Conservation (phyloP, 139 green algal genomes). For the Chlamydomonas eustigma region DNA sequence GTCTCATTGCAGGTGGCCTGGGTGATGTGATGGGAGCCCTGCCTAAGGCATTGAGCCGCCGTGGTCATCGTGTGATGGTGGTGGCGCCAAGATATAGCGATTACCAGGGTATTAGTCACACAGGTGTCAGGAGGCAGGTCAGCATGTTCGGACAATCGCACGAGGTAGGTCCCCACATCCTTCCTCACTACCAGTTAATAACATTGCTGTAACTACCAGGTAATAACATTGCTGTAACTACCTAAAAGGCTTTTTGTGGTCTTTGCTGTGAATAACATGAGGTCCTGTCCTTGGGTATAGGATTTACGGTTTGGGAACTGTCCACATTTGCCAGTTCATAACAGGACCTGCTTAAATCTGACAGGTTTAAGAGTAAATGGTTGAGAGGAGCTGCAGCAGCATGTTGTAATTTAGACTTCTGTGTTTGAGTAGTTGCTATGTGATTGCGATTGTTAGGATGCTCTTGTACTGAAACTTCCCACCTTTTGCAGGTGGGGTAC, state of each 20-base stretch:
- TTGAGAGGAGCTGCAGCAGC: not conserved
- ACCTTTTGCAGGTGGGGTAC: constrained; percentile 5
- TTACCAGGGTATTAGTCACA: constrained; percentile 72
- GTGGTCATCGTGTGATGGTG: constrained; percentile 88
- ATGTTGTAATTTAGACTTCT: not conserved
- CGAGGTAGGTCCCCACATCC: no score
- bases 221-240: no score
- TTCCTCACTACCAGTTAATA: no score
- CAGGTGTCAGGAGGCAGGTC: constrained; percentile 60
- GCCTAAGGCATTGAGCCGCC: constrained; percentile 75
- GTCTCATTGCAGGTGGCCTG: constrained; percentile 88
- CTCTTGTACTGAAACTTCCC: not conserved
- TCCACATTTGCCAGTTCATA: no score
- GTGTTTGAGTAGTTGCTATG: not conserved
- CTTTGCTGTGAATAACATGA: no score
- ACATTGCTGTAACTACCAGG: no score
- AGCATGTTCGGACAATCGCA: constrained; percentile 57
- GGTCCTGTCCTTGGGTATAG: no score
- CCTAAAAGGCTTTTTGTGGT: no score
- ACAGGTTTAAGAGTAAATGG: no score
- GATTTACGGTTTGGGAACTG: no score
- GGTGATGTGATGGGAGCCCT: constrained; percentile 94
- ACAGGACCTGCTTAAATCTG: no score
- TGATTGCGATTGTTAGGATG: not conserved
- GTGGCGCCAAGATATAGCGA: constrained; percentile 75